Base-by-base conservation (phyloP, 2,329 filamentous ascomycete genomes). In the Hirsutella minnesotensis region DNA sequence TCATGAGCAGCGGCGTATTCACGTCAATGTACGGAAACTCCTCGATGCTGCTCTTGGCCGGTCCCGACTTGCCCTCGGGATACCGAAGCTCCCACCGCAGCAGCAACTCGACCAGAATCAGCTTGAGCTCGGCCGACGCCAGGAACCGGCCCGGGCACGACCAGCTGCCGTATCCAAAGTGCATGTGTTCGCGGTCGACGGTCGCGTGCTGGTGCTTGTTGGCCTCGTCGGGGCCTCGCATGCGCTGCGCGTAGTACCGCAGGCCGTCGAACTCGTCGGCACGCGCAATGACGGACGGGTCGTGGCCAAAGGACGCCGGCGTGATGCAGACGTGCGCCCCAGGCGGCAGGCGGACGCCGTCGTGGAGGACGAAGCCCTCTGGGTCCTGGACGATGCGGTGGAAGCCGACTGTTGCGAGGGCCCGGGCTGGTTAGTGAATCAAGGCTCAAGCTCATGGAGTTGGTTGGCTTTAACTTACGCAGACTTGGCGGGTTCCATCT, bases 141-240 rank as follows among this genome's bases (percentile, higher is more conserved):
- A 47, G 38, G 39, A 47, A 47, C 38, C 46, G 43, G n/a, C 46
- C 44, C 15, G 46, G 46, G 34, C 44, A 47, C 1, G 46, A 44
- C 43, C 43, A 47, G 2, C 40, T 40, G 36, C 46, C 46, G 22
- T 47, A 47, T 3, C 46, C 46, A 40, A 47, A 47, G 38, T 47
- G 43, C 34, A 47, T 35, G 37, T 47, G 46, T 21, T 35, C 34
- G 18, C 45, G 45, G 37, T 47, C 46, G 21, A 44, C 36, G 12
- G 46, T 45, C n/a, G 39, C 46, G 38, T 45, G 44, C 44, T 47
- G 46, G 37, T 47, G 46, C 15, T 42, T 42, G 13, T 19, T 38
- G 7, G 38, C 39, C 39, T 47, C 38, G 36, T 3, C 31, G 2
- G 41, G 12, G 21, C 41, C 27, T 10, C 29, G 13, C n/a, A 41